These are phyloP conservation scores for Suillus bovinus DNA, from an alignment of 768 basidiomycete genomes.

Conservation along the genomic window DNA sequence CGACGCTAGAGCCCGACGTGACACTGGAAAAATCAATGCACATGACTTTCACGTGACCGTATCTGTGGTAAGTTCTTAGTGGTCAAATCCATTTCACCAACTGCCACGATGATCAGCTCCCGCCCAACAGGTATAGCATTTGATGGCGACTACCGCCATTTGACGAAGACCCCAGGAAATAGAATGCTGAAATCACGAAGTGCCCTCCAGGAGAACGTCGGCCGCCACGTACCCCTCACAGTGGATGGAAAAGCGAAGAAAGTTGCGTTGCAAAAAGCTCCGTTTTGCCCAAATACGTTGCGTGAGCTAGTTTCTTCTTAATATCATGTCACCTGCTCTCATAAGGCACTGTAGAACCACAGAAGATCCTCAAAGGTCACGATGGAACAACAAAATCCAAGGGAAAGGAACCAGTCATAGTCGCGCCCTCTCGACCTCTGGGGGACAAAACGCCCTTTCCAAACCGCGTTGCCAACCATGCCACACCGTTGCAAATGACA, in stretches of 20 bases:
- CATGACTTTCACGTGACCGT: constrained; percentile 29
- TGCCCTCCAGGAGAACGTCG: constrained; percentile 51
- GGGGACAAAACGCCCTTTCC: constrained; percentile 78
- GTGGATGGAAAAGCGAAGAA: constrained; percentile 50
- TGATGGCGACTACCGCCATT: constrained; percentile 23
- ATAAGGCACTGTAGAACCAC: neutral
- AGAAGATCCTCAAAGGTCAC: neutral
- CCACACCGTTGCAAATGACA: constrained; percentile 15
- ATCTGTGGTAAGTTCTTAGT: too few species aligned
- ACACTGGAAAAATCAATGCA: neutral
- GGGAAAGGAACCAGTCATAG: constrained; percentile 18
- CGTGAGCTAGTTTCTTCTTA: constrained; percentile 18
- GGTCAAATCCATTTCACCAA: constrained; percentile 3
- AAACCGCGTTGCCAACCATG: constrained; percentile 46
- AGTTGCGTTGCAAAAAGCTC: constrained; percentile 33
- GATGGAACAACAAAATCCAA: constrained; percentile 17
- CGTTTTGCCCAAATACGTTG: constrained; percentile 31
- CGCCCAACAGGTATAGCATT: constrained; percentile 28
- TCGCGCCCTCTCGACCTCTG: constrained; percentile 46
- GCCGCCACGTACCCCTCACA: constrained; percentile 40
- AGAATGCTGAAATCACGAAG: constrained; percentile 38
- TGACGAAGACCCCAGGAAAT: constrained; percentile 58
- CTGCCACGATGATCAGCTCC: constrained; percentile 26
- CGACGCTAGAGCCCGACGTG: too few species aligned
- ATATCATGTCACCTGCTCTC: neutral